These are phyloP conservation scores for Setaria viridis DNA, from an alignment of 202 grass and related monocot genomes.

Conservation along the genomic window DNA sequence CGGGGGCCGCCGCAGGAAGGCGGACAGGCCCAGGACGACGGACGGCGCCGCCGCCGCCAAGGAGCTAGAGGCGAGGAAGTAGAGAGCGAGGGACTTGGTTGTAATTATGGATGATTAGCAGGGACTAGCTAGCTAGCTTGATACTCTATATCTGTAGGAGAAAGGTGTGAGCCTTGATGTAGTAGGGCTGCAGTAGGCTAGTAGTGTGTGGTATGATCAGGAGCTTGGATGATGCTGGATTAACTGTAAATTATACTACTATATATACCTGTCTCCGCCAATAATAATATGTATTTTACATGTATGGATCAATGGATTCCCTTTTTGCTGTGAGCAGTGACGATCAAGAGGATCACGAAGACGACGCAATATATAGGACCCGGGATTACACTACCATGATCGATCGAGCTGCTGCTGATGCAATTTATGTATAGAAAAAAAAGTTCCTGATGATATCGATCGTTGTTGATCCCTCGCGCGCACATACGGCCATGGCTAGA, in stretches of 20 bases:
- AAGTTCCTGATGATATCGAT: too few species aligned
- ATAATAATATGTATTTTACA: not conserved
- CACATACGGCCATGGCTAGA: too few species aligned
- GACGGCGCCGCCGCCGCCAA: slow-evolving; percentile 7
- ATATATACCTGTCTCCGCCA: not conserved
- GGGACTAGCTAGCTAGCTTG: slow-evolving; percentile 42
- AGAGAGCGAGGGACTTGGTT: slow-evolving; percentile 23
- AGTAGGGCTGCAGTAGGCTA: too few species aligned
- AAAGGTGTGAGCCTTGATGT: not conserved
- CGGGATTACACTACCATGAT: too few species aligned
- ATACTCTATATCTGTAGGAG: not conserved
- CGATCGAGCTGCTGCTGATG: too few species aligned
- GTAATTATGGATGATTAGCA: slow-evolving; percentile 44
- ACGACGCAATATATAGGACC: too few species aligned
- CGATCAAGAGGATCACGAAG: too few species aligned
- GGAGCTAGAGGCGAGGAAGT: not conserved
- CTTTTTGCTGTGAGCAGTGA: too few species aligned
- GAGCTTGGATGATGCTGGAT: not conserved
- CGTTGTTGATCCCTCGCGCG: too few species aligned
- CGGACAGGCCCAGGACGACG: slow-evolving; percentile 19
- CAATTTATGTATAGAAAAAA: too few species aligned
- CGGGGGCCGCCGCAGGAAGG: slow-evolving; percentile 12
- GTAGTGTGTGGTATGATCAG: not conserved
- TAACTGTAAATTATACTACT: not conserved
- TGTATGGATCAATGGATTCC: not conserved